Evolutionary conservation across 768 basidiomycete genomes (phyloP).

Genomic region (Sarcomyxa edulis): DNA sequence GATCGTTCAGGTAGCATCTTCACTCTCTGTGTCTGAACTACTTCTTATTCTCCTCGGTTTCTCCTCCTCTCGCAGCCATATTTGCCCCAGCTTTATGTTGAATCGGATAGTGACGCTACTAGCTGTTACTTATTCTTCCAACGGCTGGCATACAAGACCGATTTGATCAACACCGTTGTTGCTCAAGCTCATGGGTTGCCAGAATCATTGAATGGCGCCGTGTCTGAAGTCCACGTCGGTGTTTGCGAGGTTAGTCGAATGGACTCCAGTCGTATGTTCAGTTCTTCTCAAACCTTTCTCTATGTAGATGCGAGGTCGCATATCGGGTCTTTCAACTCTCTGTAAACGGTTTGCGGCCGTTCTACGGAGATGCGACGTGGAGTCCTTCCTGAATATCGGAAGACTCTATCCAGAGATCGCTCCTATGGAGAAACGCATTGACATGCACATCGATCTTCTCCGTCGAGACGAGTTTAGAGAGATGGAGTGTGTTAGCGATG

Average conservation of each 20-base stretch:
- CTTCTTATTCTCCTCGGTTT: neutral
- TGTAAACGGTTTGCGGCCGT: slow-evolving; percentile 89
- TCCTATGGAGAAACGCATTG: slow-evolving; percentile 86
- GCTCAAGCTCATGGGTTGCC: slow-evolving; percentile 82
- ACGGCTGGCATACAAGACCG: slow-evolving; percentile 79
- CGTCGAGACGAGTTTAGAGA: slow-evolving; percentile 89
- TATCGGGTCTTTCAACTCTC: slow-evolving; percentile 73
- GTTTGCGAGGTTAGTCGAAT: slow-evolving; percentile 85
- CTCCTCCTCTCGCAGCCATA: slow-evolving; percentile 60
- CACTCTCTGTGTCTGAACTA: slow-evolving; percentile 1
- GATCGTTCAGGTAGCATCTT: slow-evolving; percentile 67
- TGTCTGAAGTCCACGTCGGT: slow-evolving; percentile 85
- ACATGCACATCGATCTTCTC: slow-evolving; percentile 84
- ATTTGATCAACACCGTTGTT: slow-evolving; percentile 78
- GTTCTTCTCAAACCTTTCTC: neutral
- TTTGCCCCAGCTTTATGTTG: slow-evolving; percentile 84
- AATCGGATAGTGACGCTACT: slow-evolving; percentile 85
- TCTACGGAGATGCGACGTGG: slow-evolving; percentile 74
- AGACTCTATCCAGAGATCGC: slow-evolving; percentile 79
- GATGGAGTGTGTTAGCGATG: slow-evolving; percentile 88
- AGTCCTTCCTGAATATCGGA: slow-evolving; percentile 82
- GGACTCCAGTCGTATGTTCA: neutral
- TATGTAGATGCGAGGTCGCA: slow-evolving; percentile 73
- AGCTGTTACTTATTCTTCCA: slow-evolving; percentile 92
- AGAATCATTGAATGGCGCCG: slow-evolving; percentile 74